Evolutionary conservation across 202 grass and related monocot genomes (phyloP), one percentile per base, ranked within the genome.

Genomic region (Schoenoplectus tabernaemontani): DNA sequence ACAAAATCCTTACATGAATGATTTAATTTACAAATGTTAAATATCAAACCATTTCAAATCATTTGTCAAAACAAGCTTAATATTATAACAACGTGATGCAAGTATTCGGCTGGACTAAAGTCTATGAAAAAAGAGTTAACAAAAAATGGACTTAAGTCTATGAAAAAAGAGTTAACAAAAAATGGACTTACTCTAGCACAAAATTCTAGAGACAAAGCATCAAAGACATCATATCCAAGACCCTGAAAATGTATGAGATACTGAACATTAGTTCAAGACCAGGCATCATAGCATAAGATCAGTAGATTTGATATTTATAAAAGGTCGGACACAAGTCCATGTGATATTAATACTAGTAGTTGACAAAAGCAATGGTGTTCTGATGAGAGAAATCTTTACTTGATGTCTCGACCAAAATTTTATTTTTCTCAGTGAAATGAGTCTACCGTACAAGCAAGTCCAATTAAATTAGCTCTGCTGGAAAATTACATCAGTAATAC

Each of bases 181-280:
- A 15, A 44, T 83, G 37, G 16, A 89, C 96, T 89, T 95, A 98
- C 96, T 82, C 91, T 90, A 77, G 96, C 96, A 92, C 96, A 98
- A 81, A 92, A 98, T 75, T 98, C 91, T 61, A 95, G 61, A n/a
- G 96, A 86, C 81, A 92, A 54, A 44, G 89, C 86, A 82, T 98
- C 85, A 32, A 98, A 98, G 41, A 95, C 88, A 81, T 92, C 90
- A 78, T 86, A 92, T 36, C 83, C 85, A 71, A 95, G 83, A 92
- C 81, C 96, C 96, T 98, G 85, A 87, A 76, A 83, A 69, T 65
- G 72, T 59, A 36, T 82, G 54, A 38, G 26, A 85, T 50, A 50
- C 57, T 61, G 75, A 53, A 41, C 67, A 87, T 78, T 33, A 34
- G 28, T 19, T 54, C 70, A 19, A 74, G 2, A 53, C 15, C 24